Base-by-base conservation (phyloP, 2,329 filamentous ascomycete genomes). In the Neonectria magnoliae region DNA sequence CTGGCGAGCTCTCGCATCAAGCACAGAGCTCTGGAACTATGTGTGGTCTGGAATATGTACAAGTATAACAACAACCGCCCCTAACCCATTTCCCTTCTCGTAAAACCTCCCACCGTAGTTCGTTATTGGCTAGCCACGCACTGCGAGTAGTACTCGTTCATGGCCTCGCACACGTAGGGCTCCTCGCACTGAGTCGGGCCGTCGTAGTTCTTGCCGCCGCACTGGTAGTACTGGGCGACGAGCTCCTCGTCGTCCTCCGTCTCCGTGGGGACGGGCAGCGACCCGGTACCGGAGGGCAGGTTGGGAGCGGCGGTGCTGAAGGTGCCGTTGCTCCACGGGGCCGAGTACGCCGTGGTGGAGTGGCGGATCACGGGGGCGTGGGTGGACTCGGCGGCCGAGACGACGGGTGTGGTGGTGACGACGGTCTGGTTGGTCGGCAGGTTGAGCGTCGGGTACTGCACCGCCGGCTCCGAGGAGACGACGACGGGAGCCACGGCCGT, bases 111-210 rank as follows among this genome's bases (percentile, higher is more conserved):
- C 33, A 25, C 25, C 27, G 53, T 42, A 42, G 38, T 16, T 36
- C 31, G 52, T 25, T 48, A 54, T 41, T 38, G 11, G n/a, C 36
- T 36, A 45, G 67, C 62, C 14, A 73, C 42, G 13, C 70, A 72
- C 65, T 73, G 70, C 31, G 53, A 66, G 60, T 73, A 72, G 38
- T 57, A 73, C 41, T 69, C 60, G 51, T 73, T 73, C 22, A 60
- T 51, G 57, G 56, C 55, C 4, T 65, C 42, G 42, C 70, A 73
- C 51, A 55, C 55, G 52, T 48, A 73, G 5, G 68, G 59, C 52
- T 58, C 58, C 67, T 73, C 70, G 11, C 70, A 72, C 62, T 65
- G n/a, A 1, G 70, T 73, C 13, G 70, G 33, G 1, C 70, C 70
- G 16, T 53, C 31, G 58, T 64, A 71, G 67, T 65, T 67, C 2